Conservation (phyloP, 2,329 filamentous ascomycete species). For the Paecilomyces variotii region DNA sequence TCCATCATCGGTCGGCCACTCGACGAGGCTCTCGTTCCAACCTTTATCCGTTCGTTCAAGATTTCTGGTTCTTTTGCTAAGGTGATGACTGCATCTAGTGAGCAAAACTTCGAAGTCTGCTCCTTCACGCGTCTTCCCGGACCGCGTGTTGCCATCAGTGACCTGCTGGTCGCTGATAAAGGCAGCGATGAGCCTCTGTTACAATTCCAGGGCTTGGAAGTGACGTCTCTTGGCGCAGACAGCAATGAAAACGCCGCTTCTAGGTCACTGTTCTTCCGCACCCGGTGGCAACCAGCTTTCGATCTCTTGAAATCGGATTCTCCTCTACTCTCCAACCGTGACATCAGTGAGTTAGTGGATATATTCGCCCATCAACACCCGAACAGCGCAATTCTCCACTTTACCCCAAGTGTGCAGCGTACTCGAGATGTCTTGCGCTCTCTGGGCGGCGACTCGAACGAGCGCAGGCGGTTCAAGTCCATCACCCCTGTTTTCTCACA, state of each 20-base stretch:
- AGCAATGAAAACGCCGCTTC: slow-evolving; percentile 5
- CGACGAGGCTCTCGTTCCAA: slow-evolving; percentile 13
- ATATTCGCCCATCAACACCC: slow-evolving; percentile 6
- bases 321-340: slow-evolving; percentile 3
- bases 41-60: slow-evolving; percentile 12
- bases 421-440: background rate
- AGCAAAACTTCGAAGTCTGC: slow-evolving; percentile 7
- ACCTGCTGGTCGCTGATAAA: slow-evolving; percentile 9
- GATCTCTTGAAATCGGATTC: slow-evolving; percentile 3
- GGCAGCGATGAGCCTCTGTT: slow-evolving; percentile 8
- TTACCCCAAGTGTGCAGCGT: background rate
- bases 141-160: slow-evolving; percentile 11
- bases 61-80: slow-evolving; percentile 10
- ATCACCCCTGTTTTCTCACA: background rate
- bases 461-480: background rate
- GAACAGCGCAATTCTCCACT: background rate
- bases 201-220: slow-evolving; percentile 12
- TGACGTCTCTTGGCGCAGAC: slow-evolving; percentile 12
- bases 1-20: slow-evolving; percentile 8
- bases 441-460: background rate
- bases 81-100: slow-evolving; percentile 5
- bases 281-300: slow-evolving; percentile 12
- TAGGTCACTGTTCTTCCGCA: slow-evolving; percentile 13
- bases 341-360: slow-evolving; percentile 3
- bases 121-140: slow-evolving; percentile 10